These are phyloP conservation scores for Naegleria lovaniensis DNA, from an alignment of 208 protist species.

Conservation along the genomic window DNA sequence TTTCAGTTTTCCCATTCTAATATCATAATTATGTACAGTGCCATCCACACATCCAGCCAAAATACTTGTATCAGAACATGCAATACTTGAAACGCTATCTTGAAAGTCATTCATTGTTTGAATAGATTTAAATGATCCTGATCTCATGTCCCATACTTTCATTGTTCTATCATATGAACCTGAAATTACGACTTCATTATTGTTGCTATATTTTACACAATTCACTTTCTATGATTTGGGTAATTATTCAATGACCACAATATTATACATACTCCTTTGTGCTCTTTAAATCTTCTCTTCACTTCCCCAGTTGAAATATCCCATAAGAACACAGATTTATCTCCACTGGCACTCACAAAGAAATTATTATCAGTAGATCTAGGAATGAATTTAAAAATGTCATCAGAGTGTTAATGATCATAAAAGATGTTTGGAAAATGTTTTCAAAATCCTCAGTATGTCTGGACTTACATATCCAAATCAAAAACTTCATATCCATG, in stretches of 20 bases:
- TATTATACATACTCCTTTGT: constrained; percentile 2
- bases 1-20: constrained; percentile 1
- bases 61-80: neutral
- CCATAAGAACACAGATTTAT: constrained; percentile 11
- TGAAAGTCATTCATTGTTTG: neutral
- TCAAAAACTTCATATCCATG: constrained; percentile 18
- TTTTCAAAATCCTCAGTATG: too few species aligned
- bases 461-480: neutral
- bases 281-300: constrained; percentile 10
- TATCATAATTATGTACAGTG: neutral
- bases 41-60: neutral
- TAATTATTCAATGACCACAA: too few species aligned
- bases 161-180: constrained; percentile 2
- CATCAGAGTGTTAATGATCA: too few species aligned
- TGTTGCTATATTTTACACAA: neutral
- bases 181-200: neutral
- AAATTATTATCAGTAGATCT: neutral
- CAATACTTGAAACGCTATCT: neutral
- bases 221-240: constrained; percentile 14
- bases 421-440: too few species aligned
- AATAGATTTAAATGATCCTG: neutral
- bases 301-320: constrained; percentile 1
- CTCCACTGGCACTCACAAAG: neutral
- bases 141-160: neutral
- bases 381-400: neutral